Evolutionary conservation across 208 protist species (phyloP).

Genomic region (Acanthamoeba polyphaga): DNA sequence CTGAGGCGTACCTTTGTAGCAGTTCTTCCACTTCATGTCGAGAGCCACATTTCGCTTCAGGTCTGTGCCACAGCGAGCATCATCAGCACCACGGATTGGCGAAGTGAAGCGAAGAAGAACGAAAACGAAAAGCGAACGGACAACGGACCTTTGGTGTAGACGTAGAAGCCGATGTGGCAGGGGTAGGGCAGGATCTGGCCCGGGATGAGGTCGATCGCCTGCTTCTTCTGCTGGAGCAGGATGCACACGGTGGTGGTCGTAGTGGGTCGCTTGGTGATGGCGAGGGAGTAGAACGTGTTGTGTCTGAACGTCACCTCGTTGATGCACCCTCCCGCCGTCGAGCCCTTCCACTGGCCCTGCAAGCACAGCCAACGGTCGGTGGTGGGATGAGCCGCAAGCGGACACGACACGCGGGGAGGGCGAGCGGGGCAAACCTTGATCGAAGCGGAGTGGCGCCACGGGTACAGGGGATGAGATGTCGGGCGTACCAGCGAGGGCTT

Average conservation of each 20-base stretch:
- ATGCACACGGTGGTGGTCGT: neutral
- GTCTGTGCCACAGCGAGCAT: neutral
- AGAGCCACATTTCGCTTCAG: neutral
- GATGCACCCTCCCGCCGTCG: constrained; percentile 8
- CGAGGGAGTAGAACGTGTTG: constrained; percentile 21
- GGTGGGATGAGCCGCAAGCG: neutral
- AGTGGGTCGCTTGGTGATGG: neutral
- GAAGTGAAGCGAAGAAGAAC: neutral
- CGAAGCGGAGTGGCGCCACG: neutral
- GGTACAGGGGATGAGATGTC: constrained; percentile 43
- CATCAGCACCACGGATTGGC: neutral
- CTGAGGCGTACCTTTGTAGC: constrained; percentile 40
- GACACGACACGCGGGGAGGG: neutral
- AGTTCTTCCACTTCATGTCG: constrained; percentile 68
- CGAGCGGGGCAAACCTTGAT: neutral
- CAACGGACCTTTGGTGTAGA: constrained; percentile 39
- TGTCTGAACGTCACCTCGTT: constrained; percentile 43
- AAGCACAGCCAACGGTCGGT: neutral
- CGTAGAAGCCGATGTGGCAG: constrained; percentile 65
- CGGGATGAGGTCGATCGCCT: constrained; percentile 54
- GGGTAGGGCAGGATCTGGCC: constrained; percentile 64
- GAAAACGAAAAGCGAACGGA: neutral
- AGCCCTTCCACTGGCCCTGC: constrained; percentile 33
- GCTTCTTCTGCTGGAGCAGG: constrained; percentile 59
- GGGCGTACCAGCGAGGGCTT: constrained; percentile 34